Base-by-base conservation (phyloP, 148 eudicot genomes). In the Oxyria digyna region DNA sequence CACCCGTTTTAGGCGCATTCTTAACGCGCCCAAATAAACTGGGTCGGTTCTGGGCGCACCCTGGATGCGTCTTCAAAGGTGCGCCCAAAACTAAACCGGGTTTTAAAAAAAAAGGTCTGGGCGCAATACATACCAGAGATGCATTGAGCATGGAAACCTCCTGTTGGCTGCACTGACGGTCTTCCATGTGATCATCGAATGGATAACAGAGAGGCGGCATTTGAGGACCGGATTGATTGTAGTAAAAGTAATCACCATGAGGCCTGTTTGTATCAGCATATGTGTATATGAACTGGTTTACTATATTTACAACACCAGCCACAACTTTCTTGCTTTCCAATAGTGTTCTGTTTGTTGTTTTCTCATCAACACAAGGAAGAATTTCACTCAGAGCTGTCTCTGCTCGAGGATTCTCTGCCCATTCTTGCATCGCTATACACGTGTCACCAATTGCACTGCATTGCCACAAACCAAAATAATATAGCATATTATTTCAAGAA, bases 311-410 rank as follows among this genome's bases (percentile, higher is more conserved):
- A 49, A 94, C 83, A 37, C 80, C 78, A 11, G 45, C 72, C 42
- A 81, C 82, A 33, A 94, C 96, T 77, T 74, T 83, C 72, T 84
- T 88, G 72, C 99, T 94, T 74, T 91, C 82, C 9, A 37, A 57
- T n/a, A 94, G 85, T 0, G 97, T 88, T 38, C 14, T 6, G 26
- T 35, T 66, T 55, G 99, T 91, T 26, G 93, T 78, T 75, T 78
- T 80, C 77, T 88, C 83, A 78, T 91, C 93, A 14, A 86, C 96
- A 71, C 99, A 94, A 23, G 99, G 99, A 54, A 94, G 91, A 73
- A 94, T 94, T 76, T 91, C 82, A 81, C 93, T 94, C 29, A 94
- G 84, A 66, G 99, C 93, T 26, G 91, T 91, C 79, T 94, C 99
- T 4, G 99, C 93, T 62, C 80, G 96, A 49, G 93, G 85, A 80